Evolutionary conservation across 2,329 filamentous ascomycete genomes (phyloP).

Genomic region (Talaromyces sp.): DNA sequence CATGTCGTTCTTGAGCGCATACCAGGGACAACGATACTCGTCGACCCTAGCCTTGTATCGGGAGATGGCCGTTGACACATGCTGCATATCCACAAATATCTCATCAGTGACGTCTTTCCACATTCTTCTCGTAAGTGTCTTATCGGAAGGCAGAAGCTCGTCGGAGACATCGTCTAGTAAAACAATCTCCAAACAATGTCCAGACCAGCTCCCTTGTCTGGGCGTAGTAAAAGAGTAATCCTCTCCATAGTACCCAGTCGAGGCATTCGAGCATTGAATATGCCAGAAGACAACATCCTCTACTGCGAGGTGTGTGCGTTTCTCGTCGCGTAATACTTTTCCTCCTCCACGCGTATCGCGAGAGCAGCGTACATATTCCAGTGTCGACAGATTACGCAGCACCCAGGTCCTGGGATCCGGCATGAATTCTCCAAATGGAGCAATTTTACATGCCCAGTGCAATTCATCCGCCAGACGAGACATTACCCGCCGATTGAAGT

Average conservation of each 20-base stretch:
- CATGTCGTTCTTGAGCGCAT: not conserved
- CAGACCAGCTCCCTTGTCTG: not conserved
- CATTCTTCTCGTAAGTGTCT: not conserved
- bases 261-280: not conserved
- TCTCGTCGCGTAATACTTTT: not conserved
- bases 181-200: not conserved
- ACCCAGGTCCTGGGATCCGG: not conserved
- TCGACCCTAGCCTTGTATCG: not conserved
- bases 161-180: not conserved
- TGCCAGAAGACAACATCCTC: not conserved
- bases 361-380: not conserved
- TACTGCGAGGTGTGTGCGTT: not conserved
- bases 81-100: not conserved
- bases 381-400: not conserved
- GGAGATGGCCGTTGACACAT: not conserved
- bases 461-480: not conserved
- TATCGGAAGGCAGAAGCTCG: not conserved
- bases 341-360: not conserved
- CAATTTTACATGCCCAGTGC: not conserved
- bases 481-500: not conserved
- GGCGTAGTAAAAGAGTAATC: not conserved
- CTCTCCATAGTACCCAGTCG: not conserved
- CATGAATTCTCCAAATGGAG: not conserved
- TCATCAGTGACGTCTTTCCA: not conserved
- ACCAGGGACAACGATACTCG: not conserved